Evolutionary conservation across 768 basidiomycete species (phyloP), one percentile per base, ranked within the genome.

Genomic region (Panellus pusillus): DNA sequence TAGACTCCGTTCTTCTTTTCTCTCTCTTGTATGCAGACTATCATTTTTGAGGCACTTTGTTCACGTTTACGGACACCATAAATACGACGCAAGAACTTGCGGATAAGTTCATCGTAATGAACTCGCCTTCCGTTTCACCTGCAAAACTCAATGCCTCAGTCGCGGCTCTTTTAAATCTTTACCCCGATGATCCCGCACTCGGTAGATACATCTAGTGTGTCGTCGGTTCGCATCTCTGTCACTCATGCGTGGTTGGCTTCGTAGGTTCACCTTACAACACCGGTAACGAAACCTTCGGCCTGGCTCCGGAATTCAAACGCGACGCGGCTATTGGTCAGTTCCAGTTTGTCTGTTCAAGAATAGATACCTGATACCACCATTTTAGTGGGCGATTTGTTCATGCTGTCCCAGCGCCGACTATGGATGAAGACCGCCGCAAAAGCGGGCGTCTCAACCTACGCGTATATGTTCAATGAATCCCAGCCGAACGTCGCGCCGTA

Each of bases 221-320:
- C n/a, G 11, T 11, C 40, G 24, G 6, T 24, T 42, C 46, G 13
- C 31, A 32, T 47, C 11, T 28, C 24, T n/a, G n/a, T 31, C 29
- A 47, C 20, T 32, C 29, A 45, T 13, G 17, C 4, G 15, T 31
- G 12, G 18, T 13, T 31, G n/a, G n/a, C n/a, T n/a, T n/a, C n/a
- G n/a, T n/a, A 47, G 78, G 78, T 1, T 75, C 74, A 1, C 79
- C 78, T 0, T 79, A 68, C 52, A 65, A 67, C 20, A 79, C 77
- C 0, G 56, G 56, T 15, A 71, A 73, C 47, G 54, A 75, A 28
- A 75, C 74, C 0, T 78, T 77, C 48, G 77, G 76, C 0, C 61
- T 73, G 59, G 68, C 67, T 17, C 27, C 45, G 6, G 50, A 62
- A 15, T 74, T 63, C 61, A 71, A 74, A 54, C 68, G 71, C 5